Evolutionary conservation across 805 yeast species (phyloP).

Genomic region (Candida pini): DNA sequence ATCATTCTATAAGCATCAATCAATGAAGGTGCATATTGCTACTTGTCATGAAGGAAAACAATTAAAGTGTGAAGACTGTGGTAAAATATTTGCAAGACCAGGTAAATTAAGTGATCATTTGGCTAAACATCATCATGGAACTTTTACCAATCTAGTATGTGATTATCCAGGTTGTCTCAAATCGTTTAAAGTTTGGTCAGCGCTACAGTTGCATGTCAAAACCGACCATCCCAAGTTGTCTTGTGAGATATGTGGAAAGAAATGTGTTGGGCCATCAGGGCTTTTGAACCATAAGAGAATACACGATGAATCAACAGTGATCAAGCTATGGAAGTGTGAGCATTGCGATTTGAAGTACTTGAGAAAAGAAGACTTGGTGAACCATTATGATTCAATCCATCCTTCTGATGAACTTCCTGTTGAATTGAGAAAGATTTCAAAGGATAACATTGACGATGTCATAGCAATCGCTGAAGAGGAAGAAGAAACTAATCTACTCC

Average conservation of each 20-base stretch:
- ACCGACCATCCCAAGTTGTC: slow-evolving; percentile 65
- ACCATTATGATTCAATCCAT: slow-evolving; percentile 52
- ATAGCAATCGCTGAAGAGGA: neutral
- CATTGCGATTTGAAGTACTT: slow-evolving; percentile 46
- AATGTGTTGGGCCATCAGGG: slow-evolving; percentile 69
- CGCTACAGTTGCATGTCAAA: slow-evolving; percentile 64
- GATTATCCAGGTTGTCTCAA: slow-evolving; percentile 55
- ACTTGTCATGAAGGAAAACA: slow-evolving; percentile 52
- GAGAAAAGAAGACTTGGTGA: slow-evolving; percentile 49
- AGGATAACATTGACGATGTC: slow-evolving; percentile 2
- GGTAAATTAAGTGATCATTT: slow-evolving; percentile 63
- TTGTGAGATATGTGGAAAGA: slow-evolving; percentile 62
- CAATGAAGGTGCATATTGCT: slow-evolving; percentile 64
- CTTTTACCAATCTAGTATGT: slow-evolving; percentile 52
- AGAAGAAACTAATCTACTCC: neutral
- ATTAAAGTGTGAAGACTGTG: slow-evolving; percentile 59
- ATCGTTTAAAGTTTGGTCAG: slow-evolving; percentile 66
- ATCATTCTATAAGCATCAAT: slow-evolving; percentile 68
- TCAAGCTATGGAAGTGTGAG: slow-evolving; percentile 64
- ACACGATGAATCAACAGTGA: slow-evolving; percentile 50
- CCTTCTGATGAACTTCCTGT: slow-evolving; percentile 13
- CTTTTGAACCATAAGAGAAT: slow-evolving; percentile 66
- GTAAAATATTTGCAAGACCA: slow-evolving; percentile 57
- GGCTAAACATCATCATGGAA: slow-evolving; percentile 51
- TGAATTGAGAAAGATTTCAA: slow-evolving; percentile 4